These are phyloP conservation scores for Oxytropis ochrocephala DNA, from an alignment of 306 rosid genomes.

Conservation along the genomic window DNA sequence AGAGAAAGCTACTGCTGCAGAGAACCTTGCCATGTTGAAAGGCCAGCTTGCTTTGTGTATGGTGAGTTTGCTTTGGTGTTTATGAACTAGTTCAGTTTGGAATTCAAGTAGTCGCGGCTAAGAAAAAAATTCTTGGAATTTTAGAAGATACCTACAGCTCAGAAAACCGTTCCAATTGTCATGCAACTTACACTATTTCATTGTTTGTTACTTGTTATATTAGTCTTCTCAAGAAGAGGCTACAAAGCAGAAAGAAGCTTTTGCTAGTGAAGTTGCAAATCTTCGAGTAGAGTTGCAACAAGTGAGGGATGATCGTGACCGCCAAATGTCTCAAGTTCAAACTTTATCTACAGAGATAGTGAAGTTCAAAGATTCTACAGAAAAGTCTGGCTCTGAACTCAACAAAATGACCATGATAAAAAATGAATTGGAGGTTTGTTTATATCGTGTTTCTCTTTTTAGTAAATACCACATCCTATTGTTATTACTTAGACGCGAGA, in stretches of 20 bases:
- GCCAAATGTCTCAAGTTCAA: constrained; percentile 52
- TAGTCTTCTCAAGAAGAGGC: constrained; percentile 96
- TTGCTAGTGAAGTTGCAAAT: constrained; percentile 59
- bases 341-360: constrained; percentile 53
- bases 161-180: background rate
- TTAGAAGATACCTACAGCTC: no score
- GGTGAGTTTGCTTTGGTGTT: constrained; percentile 48
- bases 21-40: constrained; percentile 65
- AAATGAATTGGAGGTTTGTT: constrained; percentile 70
- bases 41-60: constrained; percentile 77
- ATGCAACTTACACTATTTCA: background rate
- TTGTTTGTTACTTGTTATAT: constrained; percentile 26
- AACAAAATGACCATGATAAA: constrained; percentile 45
- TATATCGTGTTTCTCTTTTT: constrained; percentile 1
- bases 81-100: no score
- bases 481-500: background rate
- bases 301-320: constrained; percentile 75
- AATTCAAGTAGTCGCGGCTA: no score
- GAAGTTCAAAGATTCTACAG: constrained; percentile 56
- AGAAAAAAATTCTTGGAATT: no score
- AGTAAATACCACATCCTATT: background rate
- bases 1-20: constrained; percentile 70
- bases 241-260: constrained; percentile 71
- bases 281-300: constrained; percentile 71
- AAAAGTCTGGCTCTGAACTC: constrained; percentile 52